These are phyloP conservation scores for Daldinia bambusicola DNA, from an alignment of 495 filamentous ascomycete genomes.

Conservation along the genomic window DNA sequence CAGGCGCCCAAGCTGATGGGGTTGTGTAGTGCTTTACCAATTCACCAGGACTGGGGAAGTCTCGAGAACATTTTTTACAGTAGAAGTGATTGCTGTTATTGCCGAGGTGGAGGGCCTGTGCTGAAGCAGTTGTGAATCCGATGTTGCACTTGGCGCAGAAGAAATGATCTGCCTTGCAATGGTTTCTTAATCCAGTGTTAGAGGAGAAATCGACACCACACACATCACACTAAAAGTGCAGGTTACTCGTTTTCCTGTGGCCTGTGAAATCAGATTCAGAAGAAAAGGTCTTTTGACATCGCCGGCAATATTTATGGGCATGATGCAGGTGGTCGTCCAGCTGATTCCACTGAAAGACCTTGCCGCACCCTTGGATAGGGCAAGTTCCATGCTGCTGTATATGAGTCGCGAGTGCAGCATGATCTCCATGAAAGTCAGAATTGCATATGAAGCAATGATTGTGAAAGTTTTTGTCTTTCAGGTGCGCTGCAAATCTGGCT, in stretches of 20 bases:
- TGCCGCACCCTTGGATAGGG: not conserved
- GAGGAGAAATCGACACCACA: slow-evolving; percentile 26
- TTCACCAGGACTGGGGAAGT: not conserved
- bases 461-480: not conserved
- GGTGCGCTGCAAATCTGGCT: not conserved
- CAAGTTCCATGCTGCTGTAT: not conserved
- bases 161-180: slow-evolving; percentile 11
- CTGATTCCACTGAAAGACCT: not conserved
- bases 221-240: slow-evolving; percentile 28
- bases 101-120: not conserved
- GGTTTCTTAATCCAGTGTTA: not conserved
- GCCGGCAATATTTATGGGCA: not conserved
- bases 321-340: not conserved
- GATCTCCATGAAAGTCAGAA: not conserved
- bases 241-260: not conserved
- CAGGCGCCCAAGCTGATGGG: not conserved
- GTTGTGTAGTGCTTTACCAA: not conserved
- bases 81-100: slow-evolving; percentile 4
- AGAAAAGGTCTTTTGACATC: slow-evolving; percentile 5
- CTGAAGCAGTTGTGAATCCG: not conserved
- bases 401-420: not conserved
- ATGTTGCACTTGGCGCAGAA: slow-evolving; percentile 10
- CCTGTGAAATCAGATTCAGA: not conserved
- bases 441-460: slow-evolving; percentile 13
- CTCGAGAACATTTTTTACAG: slow-evolving; percentile 11